Conservation (phyloP, 441 rosid species). For the Sinapis alba region DNA sequence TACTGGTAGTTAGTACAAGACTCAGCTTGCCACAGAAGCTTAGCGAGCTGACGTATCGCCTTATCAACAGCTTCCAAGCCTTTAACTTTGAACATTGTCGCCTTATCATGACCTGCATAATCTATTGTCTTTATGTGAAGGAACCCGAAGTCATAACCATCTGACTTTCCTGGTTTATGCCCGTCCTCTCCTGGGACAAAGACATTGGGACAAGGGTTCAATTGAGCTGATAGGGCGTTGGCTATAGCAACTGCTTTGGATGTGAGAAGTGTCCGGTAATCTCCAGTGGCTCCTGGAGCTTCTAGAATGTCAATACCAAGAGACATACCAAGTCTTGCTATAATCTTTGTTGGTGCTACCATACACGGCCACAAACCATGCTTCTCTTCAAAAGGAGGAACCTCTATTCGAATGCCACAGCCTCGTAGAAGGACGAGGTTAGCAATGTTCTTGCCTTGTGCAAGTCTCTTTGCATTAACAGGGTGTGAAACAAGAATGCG, state of each 20-base stretch:
- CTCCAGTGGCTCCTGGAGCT: constrained; percentile 92
- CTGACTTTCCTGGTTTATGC: constrained; percentile 67
- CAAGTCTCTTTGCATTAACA: constrained; percentile 66
- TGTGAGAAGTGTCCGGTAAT: constrained; percentile 83
- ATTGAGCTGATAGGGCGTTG: constrained; percentile 80
- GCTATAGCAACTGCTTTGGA: constrained; percentile 84
- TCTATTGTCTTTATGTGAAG: constrained; percentile 93
- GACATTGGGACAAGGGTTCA: constrained; percentile 56
- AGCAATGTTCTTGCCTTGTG: constrained; percentile 83
- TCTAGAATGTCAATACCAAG: constrained; percentile 92
- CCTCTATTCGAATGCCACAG: constrained; percentile 95
- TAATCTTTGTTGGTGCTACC: constrained; percentile 98
- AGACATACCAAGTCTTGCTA: constrained; percentile 93
- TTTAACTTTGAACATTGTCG: constrained; percentile 69
- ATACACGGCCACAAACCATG: constrained; percentile 93
- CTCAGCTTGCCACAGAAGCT: constrained; percentile 85
- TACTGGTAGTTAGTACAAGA: constrained; percentile 56
- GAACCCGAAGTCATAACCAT: constrained; percentile 94
- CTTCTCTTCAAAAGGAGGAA: constrained; percentile 71
- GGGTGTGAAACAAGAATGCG: constrained; percentile 76
- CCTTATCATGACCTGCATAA: constrained; percentile 98
- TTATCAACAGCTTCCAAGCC: constrained; percentile 81
- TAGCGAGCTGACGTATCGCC: constrained; percentile 82
- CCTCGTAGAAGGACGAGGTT: constrained; percentile 91
- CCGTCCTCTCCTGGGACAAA: constrained; percentile 88